Evolutionary conservation across 768 basidiomycete species (phyloP).

Genomic region (Tulasnella sp.): DNA sequence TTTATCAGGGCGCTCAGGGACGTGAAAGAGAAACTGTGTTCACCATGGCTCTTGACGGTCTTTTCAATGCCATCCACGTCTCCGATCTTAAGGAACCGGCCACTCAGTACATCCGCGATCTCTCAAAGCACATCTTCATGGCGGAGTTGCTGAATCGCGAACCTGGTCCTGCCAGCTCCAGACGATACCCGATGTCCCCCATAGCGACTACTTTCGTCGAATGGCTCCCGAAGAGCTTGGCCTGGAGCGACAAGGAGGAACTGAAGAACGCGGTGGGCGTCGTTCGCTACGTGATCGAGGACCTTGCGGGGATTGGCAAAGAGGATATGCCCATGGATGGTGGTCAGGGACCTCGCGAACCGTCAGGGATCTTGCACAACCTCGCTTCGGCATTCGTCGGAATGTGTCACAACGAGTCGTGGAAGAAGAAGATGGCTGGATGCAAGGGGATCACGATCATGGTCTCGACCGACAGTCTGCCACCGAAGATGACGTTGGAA

Average conservation of each 20-base stretch:
- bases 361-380: conserved; percentile 62
- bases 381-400: conserved; percentile 73
- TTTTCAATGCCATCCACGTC: conserved; percentile 64
- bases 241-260: conserved; percentile 52
- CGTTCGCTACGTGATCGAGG: conserved; percentile 49
- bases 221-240: conserved; percentile 62
- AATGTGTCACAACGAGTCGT: conserved; percentile 82
- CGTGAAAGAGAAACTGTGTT: conserved; percentile 70
- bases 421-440: conserved; percentile 83
- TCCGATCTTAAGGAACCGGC: conserved; percentile 60
- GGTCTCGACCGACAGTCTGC: conserved; percentile 56
- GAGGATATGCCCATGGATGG: conserved; percentile 17
- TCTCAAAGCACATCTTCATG: conserved; percentile 61
- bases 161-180: background rate
- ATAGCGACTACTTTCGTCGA: conserved; percentile 42
- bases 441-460: conserved; percentile 77
- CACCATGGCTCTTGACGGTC: conserved; percentile 52
- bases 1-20: conserved; percentile 49
- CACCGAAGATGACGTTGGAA: conserved; percentile 68
- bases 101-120: conserved; percentile 52
- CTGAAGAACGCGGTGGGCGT: conserved; percentile 47
- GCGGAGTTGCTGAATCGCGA: conserved; percentile 49
- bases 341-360: conserved; percentile 17
- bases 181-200: conserved; percentile 19
- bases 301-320: conserved; percentile 42